These are phyloP conservation scores for Verticillium klebahnii DNA, from an alignment of 2,329 filamentous ascomycete genomes.

Conservation along the genomic window DNA sequence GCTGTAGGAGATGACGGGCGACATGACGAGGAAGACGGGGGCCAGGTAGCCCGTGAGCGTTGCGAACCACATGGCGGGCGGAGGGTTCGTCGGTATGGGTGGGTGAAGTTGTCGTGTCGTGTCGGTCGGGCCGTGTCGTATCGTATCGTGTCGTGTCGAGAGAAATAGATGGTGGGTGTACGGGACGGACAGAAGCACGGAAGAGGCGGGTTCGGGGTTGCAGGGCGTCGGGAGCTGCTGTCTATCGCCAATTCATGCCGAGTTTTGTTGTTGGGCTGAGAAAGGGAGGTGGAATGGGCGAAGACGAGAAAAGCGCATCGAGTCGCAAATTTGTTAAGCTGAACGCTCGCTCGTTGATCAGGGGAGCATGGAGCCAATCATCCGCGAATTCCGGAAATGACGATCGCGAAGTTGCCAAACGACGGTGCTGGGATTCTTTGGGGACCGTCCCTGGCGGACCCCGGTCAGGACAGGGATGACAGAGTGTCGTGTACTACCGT, in stretches of 20 bases:
- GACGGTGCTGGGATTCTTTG: not conserved
- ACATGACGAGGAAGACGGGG: slow-evolving; percentile 59
- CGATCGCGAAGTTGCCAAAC: slow-evolving; percentile 1
- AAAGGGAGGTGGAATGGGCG: not conserved
- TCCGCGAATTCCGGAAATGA: slow-evolving; percentile 3
- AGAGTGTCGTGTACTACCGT: not conserved
- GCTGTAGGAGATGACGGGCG: slow-evolving; percentile 60
- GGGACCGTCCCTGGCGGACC: not conserved
- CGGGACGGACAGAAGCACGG: not conserved
- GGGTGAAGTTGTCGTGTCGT: not conserved
- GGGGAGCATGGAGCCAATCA: not conserved
- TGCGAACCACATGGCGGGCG: slow-evolving; percentile 31
- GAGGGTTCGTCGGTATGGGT: not conserved
- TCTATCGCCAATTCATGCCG: not conserved
- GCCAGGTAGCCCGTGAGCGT: slow-evolving; percentile 51
- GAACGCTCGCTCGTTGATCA: slow-evolving; percentile 9
- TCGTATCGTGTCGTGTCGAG: slow-evolving; percentile 4
- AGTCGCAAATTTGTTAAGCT: slow-evolving; percentile 3
- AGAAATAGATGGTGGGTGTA: not conserved
- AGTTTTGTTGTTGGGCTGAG: not conserved
- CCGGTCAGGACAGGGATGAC: not conserved
- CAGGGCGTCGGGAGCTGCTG: not conserved
- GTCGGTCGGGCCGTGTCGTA: not conserved
- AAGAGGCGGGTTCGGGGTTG: not conserved
- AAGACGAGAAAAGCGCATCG: not conserved